A percentile compares a stretch with the other conserved stretches of the same genome.
These are phyloP conservation scores for Trichosporon faecale DNA, from an alignment of 1,284 basidiomycete genomes.

Conservation along the genomic window DNA sequence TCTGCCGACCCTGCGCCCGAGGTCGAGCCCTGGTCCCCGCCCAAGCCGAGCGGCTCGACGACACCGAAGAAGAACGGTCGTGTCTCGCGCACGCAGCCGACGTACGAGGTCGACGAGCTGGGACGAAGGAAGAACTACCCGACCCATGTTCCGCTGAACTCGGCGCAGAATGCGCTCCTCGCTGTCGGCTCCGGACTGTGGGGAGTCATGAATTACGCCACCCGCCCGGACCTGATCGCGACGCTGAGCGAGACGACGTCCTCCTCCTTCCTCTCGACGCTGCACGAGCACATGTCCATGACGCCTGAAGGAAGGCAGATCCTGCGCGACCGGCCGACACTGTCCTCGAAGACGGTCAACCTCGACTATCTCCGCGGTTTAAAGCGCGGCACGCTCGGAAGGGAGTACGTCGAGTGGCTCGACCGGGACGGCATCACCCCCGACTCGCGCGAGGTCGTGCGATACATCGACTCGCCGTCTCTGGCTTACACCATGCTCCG, in stretches of 20 bases:
- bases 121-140: conserved; percentile 52
- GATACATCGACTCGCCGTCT: conserved; percentile 88
- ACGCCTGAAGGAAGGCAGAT: conserved; percentile 77
- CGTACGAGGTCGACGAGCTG: background rate
- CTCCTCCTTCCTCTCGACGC: conserved; percentile 69
- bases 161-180: conserved; percentile 78
- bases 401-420: conserved; percentile 87
- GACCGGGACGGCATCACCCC: conserved; percentile 87
- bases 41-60: background rate
- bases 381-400: conserved; percentile 78
- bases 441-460: conserved; percentile 87
- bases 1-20: background rate
- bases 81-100: background rate
- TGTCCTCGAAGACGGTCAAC: conserved; percentile 75
- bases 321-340: conserved; percentile 74
- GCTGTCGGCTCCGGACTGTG: conserved; percentile 81
- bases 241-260: conserved; percentile 87
- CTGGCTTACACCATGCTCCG: conserved; percentile 96
- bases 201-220: conserved; percentile 72
- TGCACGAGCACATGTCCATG: conserved; percentile 75
- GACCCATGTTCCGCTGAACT: conserved; percentile 76
- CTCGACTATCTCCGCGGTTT: conserved; percentile 65
- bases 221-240: conserved; percentile 77
- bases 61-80: background rate
- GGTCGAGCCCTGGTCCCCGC: background rate